These are phyloP conservation scores for Solanum chilense DNA, from an alignment of 257 asterid species.

Conservation along the genomic window DNA sequence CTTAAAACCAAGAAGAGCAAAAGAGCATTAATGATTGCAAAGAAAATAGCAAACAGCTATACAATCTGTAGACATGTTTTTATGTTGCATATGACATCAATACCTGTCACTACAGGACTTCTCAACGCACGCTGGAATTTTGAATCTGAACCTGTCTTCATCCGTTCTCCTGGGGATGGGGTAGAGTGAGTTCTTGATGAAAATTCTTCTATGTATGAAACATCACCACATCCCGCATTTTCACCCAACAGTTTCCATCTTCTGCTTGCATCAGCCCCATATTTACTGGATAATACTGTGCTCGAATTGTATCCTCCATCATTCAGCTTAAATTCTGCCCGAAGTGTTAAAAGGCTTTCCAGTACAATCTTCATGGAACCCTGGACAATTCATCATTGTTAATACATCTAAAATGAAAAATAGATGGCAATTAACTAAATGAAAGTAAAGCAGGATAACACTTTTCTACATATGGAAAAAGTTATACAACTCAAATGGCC, in stretches of 20 bases:
- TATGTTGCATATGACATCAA: not conserved
- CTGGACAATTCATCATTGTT: conserved; percentile 16
- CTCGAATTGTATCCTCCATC: conserved; percentile 13
- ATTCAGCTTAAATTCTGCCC: conserved; percentile 34
- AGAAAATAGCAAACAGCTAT: not conserved
- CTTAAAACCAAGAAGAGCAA: not conserved
- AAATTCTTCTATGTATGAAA: conserved; percentile 31
- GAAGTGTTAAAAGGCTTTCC: conserved; percentile 60
- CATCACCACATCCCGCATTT: conserved; percentile 10
- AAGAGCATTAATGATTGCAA: not conserved
- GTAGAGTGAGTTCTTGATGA: conserved; percentile 23
- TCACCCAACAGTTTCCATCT: conserved; percentile 39
- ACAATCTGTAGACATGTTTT: not conserved
- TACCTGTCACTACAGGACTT: conserved; percentile 45
- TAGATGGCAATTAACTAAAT: not conserved
- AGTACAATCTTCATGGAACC: conserved; percentile 68
- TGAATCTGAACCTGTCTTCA: conserved; percentile 18
- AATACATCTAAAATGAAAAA: not conserved
- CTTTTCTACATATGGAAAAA: not conserved
- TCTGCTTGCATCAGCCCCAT: conserved; percentile 20
- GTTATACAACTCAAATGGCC: not conserved
- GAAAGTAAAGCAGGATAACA: not conserved
- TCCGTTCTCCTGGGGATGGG: conserved; percentile 12
- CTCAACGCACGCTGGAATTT: conserved; percentile 29
- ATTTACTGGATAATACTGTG: not conserved